A percentile compares a stretch with the other conserved stretches of the same genome.
These are phyloP conservation scores for Trichoderma brevicompactum DNA, from an alignment of 2,329 filamentous ascomycete species.

Conservation along the genomic window DNA sequence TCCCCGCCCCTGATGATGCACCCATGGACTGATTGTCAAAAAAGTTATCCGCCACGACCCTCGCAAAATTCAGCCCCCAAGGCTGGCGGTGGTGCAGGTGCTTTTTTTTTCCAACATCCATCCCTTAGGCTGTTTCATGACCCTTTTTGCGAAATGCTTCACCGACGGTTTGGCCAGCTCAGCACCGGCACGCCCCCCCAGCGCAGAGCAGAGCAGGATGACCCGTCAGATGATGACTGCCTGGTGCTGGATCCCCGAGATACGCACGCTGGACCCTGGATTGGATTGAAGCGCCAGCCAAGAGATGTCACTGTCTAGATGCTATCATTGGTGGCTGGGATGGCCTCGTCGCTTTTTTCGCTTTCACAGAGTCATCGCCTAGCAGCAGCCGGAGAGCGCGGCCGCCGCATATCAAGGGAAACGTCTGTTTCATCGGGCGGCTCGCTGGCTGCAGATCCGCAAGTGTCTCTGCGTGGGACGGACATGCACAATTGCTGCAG, in stretches of 20 bases:
- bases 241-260: conserved; percentile 4
- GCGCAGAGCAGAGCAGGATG: conserved; percentile 2
- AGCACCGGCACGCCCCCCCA: not conserved
- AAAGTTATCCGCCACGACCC: conserved; percentile 9
- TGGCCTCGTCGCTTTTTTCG: too few species aligned
- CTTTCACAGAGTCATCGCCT: too few species aligned
- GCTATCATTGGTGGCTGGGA: not conserved
- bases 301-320: not conserved
- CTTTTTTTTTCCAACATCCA: not conserved
- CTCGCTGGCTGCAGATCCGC: conserved; percentile 5
- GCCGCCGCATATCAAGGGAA: not conserved
- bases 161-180: conserved; percentile 19
- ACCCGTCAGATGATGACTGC: conserved; percentile 25
- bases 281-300: not conserved
- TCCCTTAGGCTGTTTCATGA: conserved; percentile 26
- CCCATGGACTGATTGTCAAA: not conserved
- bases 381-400: too few species aligned
- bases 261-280: conserved; percentile 6
- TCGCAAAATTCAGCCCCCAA: conserved; percentile 22
- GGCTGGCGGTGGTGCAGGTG: conserved; percentile 8
- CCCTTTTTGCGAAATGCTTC: conserved; percentile 10
- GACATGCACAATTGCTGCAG: conserved; percentile 18
- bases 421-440: not conserved
- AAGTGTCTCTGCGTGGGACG: not conserved
- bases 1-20: conserved; percentile 23